Base-by-base conservation (phyloP, 768 basidiomycete genomes). In the Sarcodon sp. region DNA sequence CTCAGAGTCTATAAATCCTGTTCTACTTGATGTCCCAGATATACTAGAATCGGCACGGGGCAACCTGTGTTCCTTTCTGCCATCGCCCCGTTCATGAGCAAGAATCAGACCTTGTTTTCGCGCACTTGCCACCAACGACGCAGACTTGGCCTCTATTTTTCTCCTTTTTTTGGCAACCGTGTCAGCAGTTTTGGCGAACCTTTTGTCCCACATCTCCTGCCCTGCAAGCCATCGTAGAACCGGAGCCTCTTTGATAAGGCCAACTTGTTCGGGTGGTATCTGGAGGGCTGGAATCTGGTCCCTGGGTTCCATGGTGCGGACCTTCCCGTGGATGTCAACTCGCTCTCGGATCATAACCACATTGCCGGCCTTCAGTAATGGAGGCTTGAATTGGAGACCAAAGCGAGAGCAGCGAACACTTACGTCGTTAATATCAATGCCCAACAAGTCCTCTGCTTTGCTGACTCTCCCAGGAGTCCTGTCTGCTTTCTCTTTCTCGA, bases 211-310 rank as follows among this genome's bases (percentile, higher is more conserved):
- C 33, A 69, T 56, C 16, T 70, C 66, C 59, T 81, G 80, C 7
- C 81, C 79, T 3, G 64, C 61, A 11, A 76, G 58, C 73, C 85
- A 91, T n/a, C 80, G 70, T 57, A 73, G 67, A 0, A 77, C 77
- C 0, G 83, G 80, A 0, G 66, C 76, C 61, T 88, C 87, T 59
- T 83, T 87, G 60, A 90, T 77, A 33, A 83, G 60, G 0, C 85
- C 86, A 35, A 88, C 71, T 50, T 83, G 68, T 10, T 69, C 66
- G 0, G 72, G 64, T 0, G 70, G 68, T 36, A 88, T 58, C 8
- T 67, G 59, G 37, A 88, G 64, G 0, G 72, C 76, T 5, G 64
- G 57, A 6, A 90, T 64, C 7, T 80, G 70, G 8, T 68, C 66
- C 38, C 63, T 61, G 0, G 76, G 66, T 54, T 90, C 87, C 70